A percentile compares a stretch with the other conserved stretches of the same genome.
Evolutionary conservation across 2,329 filamentous ascomycete species (phyloP).

Genomic region (Grosmannia clavigera): DNA sequence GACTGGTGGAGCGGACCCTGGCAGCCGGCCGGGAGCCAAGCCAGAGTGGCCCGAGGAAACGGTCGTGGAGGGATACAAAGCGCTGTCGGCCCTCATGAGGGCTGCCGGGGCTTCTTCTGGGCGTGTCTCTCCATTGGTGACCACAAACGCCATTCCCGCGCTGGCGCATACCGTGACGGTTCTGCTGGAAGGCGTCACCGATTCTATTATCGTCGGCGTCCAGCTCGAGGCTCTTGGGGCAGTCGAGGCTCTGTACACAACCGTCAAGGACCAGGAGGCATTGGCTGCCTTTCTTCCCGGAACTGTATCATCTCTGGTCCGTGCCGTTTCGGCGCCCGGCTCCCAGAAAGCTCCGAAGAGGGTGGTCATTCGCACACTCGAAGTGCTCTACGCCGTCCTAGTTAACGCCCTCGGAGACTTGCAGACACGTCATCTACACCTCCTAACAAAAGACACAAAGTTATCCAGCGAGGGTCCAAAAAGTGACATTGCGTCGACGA

Average conservation of each 20-base stretch:
- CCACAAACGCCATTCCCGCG: conserved; percentile 55
- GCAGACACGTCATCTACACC: conserved; percentile 31
- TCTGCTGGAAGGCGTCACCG: conserved; percentile 59
- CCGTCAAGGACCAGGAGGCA: conserved; percentile 59
- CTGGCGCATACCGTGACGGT: conserved; percentile 74
- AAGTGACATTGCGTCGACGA: not conserved
- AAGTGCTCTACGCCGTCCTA: conserved; percentile 43
- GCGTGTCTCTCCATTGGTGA: conserved; percentile 30
- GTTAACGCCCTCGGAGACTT: conserved; percentile 46
- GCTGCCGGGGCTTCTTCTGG: conserved; percentile 30
- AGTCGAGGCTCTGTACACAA: conserved; percentile 47
- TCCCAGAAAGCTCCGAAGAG: conserved; percentile 40
- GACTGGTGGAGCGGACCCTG: conserved; percentile 53
- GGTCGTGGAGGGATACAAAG: conserved; percentile 55
- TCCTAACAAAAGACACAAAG: conserved; percentile 18
- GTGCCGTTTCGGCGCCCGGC: conserved; percentile 56
- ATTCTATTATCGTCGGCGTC: conserved; percentile 51
- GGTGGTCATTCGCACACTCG: conserved; percentile 51
- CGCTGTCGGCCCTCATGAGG: conserved; percentile 53
- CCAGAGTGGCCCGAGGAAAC: conserved; percentile 58
- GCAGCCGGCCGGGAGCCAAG: conserved; percentile 23
- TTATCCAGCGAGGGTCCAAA: not conserved
- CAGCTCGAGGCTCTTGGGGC: conserved; percentile 58
- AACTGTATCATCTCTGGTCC: conserved; percentile 70
- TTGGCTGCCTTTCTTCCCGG: conserved; percentile 80